Evolutionary conservation across 192 early-diverging fungal genomes (phyloP).

Genomic region (Anaeromyces robustus): DNA sequence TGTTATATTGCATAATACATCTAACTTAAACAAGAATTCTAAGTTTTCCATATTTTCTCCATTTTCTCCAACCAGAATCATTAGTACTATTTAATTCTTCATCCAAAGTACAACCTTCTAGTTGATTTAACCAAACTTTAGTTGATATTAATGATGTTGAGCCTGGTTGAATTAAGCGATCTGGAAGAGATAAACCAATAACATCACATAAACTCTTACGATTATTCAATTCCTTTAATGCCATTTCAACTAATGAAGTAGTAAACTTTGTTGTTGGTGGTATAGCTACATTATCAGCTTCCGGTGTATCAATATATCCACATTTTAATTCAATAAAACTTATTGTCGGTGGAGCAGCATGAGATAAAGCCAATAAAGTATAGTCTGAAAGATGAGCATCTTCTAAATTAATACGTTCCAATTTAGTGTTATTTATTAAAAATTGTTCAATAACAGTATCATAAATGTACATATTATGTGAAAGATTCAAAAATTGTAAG

Average conservation of each 20-base stretch:
- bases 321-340: neutral
- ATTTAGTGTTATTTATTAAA: neutral
- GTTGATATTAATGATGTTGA: neutral
- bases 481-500: neutral
- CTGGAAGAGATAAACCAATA: neutral
- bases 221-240: neutral
- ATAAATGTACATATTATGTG: neutral
- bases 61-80: neutral
- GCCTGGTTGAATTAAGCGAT: neutral
- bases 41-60: neutral
- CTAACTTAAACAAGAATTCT: neutral
- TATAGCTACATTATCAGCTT: neutral
- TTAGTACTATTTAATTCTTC: neutral
- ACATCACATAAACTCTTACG: neutral
- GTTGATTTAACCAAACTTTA: neutral
- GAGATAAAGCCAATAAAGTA: neutral
- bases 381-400: neutral
- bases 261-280: neutral
- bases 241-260: neutral
- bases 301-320: neutral
- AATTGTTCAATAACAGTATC: neutral
- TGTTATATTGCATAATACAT: too few relatives aligned
- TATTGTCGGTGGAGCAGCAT: neutral
- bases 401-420: neutral
- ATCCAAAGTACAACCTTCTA: neutral